phyloP scores from a whole-genome alignment of 805 yeast genomes.

The Yarrowia phangngaensis region DNA sequence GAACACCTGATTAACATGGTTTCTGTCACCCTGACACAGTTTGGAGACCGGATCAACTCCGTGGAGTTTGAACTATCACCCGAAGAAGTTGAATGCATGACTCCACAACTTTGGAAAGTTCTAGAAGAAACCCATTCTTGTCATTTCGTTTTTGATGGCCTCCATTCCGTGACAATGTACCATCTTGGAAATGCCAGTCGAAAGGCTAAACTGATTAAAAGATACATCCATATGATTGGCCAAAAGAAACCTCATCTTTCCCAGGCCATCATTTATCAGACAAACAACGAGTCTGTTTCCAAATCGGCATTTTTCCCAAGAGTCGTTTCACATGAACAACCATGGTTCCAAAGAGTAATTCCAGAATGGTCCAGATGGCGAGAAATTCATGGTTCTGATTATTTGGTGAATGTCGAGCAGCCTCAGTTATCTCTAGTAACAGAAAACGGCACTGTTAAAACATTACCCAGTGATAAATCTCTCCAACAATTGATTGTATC shows the following conservation, averaged over 20 bases:
- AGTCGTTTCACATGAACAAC: constrained; percentile 2
- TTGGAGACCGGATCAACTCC: neutral
- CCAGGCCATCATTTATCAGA: constrained; percentile 5
- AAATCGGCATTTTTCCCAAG: constrained; percentile 9
- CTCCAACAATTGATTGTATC: neutral
- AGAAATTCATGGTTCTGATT: constrained; percentile 6
- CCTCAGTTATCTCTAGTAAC: constrained; percentile 2
- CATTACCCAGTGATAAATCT: neutral
- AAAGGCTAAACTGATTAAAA: neutral
- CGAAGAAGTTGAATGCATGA: neutral
- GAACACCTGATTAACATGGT: neutral
- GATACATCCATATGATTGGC: neutral
- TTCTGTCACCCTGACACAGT: neutral
- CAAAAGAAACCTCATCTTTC: neutral
- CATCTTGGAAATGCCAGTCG: constrained; percentile 1
- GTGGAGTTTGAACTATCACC: neutral
- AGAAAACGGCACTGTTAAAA: neutral
- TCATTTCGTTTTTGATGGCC: neutral
- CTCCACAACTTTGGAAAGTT: neutral
- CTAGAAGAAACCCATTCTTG: neutral
- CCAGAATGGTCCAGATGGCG: constrained; percentile 4
- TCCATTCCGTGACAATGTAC: neutral
- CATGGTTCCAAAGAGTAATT: neutral
- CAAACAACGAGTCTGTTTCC: neutral
- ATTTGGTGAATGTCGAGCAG: neutral